Evolutionary conservation across 495 filamentous ascomycete species (phyloP).

Genomic region (Xylaria intraflava): DNA sequence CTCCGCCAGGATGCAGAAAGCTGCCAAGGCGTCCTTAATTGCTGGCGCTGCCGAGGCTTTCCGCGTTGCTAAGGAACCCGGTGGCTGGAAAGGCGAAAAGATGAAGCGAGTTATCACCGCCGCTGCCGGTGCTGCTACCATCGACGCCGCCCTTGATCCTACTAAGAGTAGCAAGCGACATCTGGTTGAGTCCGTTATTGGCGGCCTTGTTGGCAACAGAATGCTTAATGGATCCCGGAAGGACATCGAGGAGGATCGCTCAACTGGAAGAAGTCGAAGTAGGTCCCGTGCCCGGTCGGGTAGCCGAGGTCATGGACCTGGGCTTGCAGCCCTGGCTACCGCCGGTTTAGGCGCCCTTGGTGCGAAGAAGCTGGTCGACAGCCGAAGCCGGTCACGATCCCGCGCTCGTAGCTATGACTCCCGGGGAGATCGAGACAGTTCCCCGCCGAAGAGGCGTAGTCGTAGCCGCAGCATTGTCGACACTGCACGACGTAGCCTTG

Average conservation of each 20-base stretch:
- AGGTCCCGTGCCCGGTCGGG: conserved; percentile 48
- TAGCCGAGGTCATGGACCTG: conserved; percentile 35
- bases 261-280: conserved; percentile 44
- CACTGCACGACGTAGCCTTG: conserved; percentile 36
- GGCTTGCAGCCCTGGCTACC: conserved; percentile 61
- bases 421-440: conserved; percentile 41
- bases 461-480: conserved; percentile 47
- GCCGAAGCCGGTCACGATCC: conserved; percentile 57
- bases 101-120: conserved; percentile 83
- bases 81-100: conserved; percentile 77
- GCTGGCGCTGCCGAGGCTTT: conserved; percentile 87
- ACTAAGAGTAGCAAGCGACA: conserved; percentile 64
- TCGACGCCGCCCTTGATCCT: conserved; percentile 71
- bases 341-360: conserved; percentile 70
- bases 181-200: conserved; percentile 68
- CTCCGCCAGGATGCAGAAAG: conserved; percentile 62
- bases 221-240: conserved; percentile 70
- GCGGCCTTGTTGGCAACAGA: conserved; percentile 75
- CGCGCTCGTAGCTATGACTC: conserved; percentile 45
- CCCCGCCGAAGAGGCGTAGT: conserved; percentile 33
- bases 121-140: conserved; percentile 74
- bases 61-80: conserved; percentile 75
- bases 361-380: conserved; percentile 71
- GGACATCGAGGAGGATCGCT: conserved; percentile 48
- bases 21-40: conserved; percentile 75